Percentiles rank a stretch among this genome's conserved stretches.
phyloP scores from a whole-genome alignment of 164 flowering plant species.

The Macadamia integrifolia region DNA sequence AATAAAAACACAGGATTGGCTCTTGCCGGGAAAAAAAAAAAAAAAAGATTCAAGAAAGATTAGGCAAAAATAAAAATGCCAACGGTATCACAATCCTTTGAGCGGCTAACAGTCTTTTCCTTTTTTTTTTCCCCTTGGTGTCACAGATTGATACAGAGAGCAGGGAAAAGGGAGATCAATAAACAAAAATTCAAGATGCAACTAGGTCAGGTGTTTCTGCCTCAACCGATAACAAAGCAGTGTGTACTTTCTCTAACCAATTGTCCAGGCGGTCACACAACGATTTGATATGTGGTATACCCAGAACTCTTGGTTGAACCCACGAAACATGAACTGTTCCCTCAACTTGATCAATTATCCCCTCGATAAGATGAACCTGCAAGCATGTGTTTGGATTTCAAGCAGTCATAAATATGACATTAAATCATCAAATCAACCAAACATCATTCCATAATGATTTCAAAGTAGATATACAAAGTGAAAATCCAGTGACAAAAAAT shows the following conservation, averaged over 20 bases:
- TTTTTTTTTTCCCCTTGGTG: background rate
- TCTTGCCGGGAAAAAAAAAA: no score
- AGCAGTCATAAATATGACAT: no score
- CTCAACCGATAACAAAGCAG: slow-evolving; percentile 73
- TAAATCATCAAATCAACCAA: no score
- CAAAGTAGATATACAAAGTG: no score
- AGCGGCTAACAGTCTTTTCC: background rate
- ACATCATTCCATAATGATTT: no score
- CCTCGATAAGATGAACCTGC: slow-evolving; percentile 97
- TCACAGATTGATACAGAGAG: slow-evolving; percentile 11
- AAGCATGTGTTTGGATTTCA: background rate
- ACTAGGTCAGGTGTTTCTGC: slow-evolving; percentile 97
- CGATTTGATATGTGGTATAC: slow-evolving; percentile 78
- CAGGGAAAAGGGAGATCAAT: slow-evolving; percentile 10
- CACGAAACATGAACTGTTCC: slow-evolving; percentile 89
- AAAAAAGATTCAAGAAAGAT: background rate
- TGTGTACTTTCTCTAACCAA: slow-evolving; percentile 84
- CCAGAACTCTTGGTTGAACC: slow-evolving; percentile 94
- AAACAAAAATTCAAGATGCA: slow-evolving; percentile 34
- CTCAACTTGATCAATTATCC: slow-evolving; percentile 91
- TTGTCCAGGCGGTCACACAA: slow-evolving; percentile 69
- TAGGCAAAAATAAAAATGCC: background rate
- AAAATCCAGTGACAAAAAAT: no score
- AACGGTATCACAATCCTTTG: background rate
- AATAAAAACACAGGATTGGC: no score